A percentile compares a stretch with the other conserved stretches of the same genome.
phyloP scores from a whole-genome alignment of 2,329 filamentous ascomycete genomes.

The Leptographium radiaticola region DNA sequence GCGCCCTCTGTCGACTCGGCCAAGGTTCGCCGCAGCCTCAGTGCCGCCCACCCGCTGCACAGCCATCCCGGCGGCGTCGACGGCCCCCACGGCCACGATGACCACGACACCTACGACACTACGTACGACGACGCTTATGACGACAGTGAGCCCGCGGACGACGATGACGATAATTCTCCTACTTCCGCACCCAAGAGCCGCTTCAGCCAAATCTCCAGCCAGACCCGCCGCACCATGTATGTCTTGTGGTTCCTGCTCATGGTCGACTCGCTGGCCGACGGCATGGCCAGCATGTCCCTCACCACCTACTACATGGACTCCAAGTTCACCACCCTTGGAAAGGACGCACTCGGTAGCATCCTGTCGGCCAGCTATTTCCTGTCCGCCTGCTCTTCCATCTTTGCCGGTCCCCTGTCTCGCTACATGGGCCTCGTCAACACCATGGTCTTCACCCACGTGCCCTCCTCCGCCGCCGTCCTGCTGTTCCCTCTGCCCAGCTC shows the following conservation, averaged over 20 bases:
- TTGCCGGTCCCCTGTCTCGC: slow-evolving; percentile 43
- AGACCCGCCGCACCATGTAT: slow-evolving; percentile 46
- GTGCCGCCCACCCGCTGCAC: background rate
- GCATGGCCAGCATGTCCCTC: slow-evolving; percentile 46
- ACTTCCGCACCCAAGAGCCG: slow-evolving; percentile 14
- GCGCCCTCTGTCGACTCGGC: background rate
- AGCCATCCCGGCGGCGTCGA: background rate
- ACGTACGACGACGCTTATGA: slow-evolving; percentile 6
- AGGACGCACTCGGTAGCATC: slow-evolving; percentile 47
- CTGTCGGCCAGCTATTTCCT: slow-evolving; percentile 41
- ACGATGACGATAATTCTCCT: background rate
- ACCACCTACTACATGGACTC: slow-evolving; percentile 45
- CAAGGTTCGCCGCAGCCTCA: background rate
- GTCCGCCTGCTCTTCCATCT: slow-evolving; percentile 37
- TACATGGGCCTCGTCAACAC: slow-evolving; percentile 50
- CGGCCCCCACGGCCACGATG: background rate
- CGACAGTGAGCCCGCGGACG: background rate
- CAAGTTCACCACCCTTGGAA: slow-evolving; percentile 36
- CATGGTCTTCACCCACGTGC: slow-evolving; percentile 50
- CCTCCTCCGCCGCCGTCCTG: slow-evolving; percentile 47
- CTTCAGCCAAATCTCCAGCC: slow-evolving; percentile 41
- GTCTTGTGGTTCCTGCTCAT: slow-evolving; percentile 52
- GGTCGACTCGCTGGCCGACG: slow-evolving; percentile 52
- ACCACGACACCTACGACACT: background rate
- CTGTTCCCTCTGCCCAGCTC: slow-evolving; percentile 42